Evolutionary conservation across 345 rosid species (phyloP), one percentile per base, ranked within the genome.

Genomic region (Hirschfeldia incana): DNA sequence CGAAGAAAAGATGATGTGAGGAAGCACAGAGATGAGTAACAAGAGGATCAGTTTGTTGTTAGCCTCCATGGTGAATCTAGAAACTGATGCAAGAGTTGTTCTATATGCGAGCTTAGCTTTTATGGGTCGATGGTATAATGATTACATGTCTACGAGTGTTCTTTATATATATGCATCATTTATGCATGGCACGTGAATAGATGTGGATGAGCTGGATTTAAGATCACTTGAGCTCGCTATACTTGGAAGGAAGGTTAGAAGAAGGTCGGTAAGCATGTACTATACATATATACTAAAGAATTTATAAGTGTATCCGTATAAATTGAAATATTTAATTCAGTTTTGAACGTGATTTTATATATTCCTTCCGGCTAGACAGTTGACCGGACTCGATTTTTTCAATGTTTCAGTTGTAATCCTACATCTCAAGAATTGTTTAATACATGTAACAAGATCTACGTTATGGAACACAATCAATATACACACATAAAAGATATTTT

Each of bases 151-250:
- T 29, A 7, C 53, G 6, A 36, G 34, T 61, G 69, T 51, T 51
- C 33, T 59, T 59, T 67, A 0, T 73, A 67, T 51, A 75, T 8
- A 59, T 17, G 67, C 53, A 37, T 64, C 71, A 55, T 32, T 65
- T 51, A 12, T 55, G 63, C 76, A 69, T 70, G 72, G 65, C 76
- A 80, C 76, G 68, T 79, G 82, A 42, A 53, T 39, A 44, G 73
- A 65, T 78, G 37, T 17, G 73, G 70, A 63, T 63, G 61, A 80
- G 79, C 83, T 80, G 83, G 76, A 80, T 57, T 57, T 39, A 70
- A 70, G 75, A 73, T 73, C 69, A 67, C 82, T 79, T 37, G 30
- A 62, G 62, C 33, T 78, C 53, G 78, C 78, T 68, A 37, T 58
- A 32, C 55, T 42, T 26, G 15, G 32, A 75, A 80, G 76, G 83